Base-by-base conservation (phyloP, 163 green algal species). In the Smithsoniella earleae region DNA sequence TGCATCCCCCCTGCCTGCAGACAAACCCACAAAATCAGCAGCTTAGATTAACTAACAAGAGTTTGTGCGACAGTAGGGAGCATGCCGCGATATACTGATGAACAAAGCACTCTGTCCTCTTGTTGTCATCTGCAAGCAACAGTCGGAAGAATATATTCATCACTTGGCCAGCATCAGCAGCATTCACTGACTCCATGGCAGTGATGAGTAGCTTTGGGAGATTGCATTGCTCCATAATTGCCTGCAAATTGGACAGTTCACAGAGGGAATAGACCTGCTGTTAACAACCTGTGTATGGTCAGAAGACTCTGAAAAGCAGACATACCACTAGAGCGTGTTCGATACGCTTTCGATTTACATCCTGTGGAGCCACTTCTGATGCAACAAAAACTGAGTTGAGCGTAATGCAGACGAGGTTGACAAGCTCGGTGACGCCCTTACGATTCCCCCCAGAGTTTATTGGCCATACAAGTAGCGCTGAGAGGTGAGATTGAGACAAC, bases 401-500 rank as follows among this genome's bases (percentile, higher is more conserved):
- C 13, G 58, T n/a, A 30, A n/a, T 43, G 58, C 58, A 69, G 16
- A 69, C 58, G 0, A 36, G 27, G 25, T 69, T 34, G 3, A 78
- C 54, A 40, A 78, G 33, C 3, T 44, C 55, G 3, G 31, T 73
- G 0, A 80, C 77, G n/a, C 80, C 79, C 30, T 54, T 49, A 3
- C 64, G 63, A 1, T 82, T 82, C 6, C 82, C 82, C 2, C 78
- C 80, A 10, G 40, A 43, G 3, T 64, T 30, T 1, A 37, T 30
- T 1, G 82, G 82, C 82, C 82, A 87, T 2, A 75, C 72, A 16
- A 52, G 66, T 37, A 88, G 77, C 13, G 81, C 79, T 13, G 31
- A 62, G 13, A 86, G 72, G 78, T 92, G 86, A 5, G 72, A 75
- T 66, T 83, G 78, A n/a, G 69, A 45, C 38, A 87, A 72, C 37